Evolutionary conservation across 805 yeast species (phyloP), one percentile per base, ranked within the genome.

Genomic region (Starmerella etchellsii): DNA sequence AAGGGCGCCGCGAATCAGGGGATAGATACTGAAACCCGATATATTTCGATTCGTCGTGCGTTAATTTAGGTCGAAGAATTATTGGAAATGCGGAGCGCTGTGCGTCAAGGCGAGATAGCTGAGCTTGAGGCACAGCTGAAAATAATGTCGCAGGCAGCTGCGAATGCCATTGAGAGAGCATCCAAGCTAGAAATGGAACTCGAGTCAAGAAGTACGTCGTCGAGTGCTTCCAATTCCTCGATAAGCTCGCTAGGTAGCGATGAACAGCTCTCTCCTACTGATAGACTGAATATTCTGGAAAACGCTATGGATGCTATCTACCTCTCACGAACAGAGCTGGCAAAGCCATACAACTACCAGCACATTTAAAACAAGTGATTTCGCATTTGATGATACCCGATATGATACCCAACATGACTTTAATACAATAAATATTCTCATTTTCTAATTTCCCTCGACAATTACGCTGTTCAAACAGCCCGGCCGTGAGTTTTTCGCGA

Each of bases 151-250:
- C 44, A 43, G 40, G 53, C 55, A 0, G 55, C 56, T 3, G 55
- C 56, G 1, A 43, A 49, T 11, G 57, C 57, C 20, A 46, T 53
- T 25, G 56, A 53, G 31, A 39, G 55, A 4, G 57, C 54, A 2
- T 37, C 51, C 11, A 45, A 43, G 26, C 50, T 53, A 14, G 57
- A 53, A 31, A 13, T 34, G 8, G 51, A 49, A 40, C 46, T 53
- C 9, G 48, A 39, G 28, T 8, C 31, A 24, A 24, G 34, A 28
- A 41, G 41, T 7, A 30, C 39, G 35, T 33, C 49, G 21, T n/a
- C 34, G 11, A 35, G 39, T 23, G 40, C 46, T 8, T 36, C 45
- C 9, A n/a, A 19, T 25, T 37, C 47, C 2, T 44, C 51, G 3
- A 5, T 18, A 4, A 16, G 16, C 11, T 16, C 31, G 8, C 20